Conservation (phyloP, 768 basidiomycete species). For the Phaeotremella skinneri region DNA sequence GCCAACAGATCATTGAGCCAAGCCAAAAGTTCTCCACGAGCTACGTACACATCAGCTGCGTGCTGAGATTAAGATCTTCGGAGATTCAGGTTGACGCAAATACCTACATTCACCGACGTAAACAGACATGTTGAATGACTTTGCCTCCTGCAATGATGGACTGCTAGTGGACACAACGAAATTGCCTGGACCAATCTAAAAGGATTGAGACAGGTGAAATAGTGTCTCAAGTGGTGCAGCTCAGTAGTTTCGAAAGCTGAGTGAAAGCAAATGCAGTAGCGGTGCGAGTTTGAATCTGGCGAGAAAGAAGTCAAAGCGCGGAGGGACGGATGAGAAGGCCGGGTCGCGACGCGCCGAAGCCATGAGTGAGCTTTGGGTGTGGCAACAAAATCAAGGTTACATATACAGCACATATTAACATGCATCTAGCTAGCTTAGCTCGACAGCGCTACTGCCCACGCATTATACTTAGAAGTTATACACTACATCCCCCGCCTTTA, state of each 20-base stretch:
- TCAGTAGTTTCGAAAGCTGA: too few species aligned
- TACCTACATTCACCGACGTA: slow-evolving; percentile 46
- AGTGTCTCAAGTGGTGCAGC: too few species aligned
- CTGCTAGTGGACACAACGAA: too few species aligned
- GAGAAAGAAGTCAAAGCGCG: background rate
- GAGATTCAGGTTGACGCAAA: background rate
- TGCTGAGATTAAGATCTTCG: background rate
- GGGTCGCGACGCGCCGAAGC: background rate
- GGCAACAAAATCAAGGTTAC: background rate
- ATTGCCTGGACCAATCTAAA: too few species aligned
- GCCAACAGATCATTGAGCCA: slow-evolving; percentile 91
- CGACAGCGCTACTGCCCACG: too few species aligned
- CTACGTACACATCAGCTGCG: slow-evolving; percentile 16
- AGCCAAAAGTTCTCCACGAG: slow-evolving; percentile 70
- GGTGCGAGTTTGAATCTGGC: background rate
- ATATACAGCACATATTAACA: background rate
- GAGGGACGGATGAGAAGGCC: background rate
- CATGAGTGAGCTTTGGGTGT: background rate
- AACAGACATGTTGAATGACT: slow-evolving; percentile 28
- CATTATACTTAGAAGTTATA: background rate
- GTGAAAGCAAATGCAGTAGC: too few species aligned
- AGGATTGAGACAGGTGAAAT: too few species aligned
- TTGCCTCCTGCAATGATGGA: background rate
- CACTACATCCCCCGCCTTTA: slow-evolving; percentile 1
- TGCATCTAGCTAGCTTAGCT: background rate